Evolutionary conservation across 176 grass and related monocot genomes (phyloP).

Genomic region (Musa itinerans): DNA sequence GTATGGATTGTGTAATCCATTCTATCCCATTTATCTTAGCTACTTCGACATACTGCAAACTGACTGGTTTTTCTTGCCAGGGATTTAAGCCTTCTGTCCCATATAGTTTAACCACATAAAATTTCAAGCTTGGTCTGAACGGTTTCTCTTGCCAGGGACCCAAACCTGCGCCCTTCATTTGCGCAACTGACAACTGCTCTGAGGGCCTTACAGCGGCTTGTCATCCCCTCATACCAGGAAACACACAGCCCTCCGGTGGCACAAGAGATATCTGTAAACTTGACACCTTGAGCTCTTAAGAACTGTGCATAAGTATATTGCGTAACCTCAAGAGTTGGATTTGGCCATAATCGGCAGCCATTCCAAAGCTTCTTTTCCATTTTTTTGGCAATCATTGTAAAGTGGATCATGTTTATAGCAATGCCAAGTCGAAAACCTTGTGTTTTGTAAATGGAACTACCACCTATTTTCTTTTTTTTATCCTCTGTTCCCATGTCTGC

Average conservation of each 20-base stretch:
- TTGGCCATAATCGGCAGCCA: conserved; percentile 18
- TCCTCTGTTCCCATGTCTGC: conserved; percentile 23
- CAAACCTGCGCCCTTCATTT: conserved; percentile 80
- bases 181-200: conserved; percentile 59
- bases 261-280: conserved; percentile 91
- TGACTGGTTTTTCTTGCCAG: no score
- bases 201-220: conserved; percentile 71
- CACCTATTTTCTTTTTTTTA: background rate
- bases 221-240: conserved; percentile 51
- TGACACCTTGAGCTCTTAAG: conserved; percentile 45
- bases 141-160: conserved; percentile 45
- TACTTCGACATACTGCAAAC: no score
- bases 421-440: conserved; percentile 11
- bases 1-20: no score
- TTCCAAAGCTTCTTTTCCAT: conserved; percentile 5
- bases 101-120: background rate
- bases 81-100: no score
- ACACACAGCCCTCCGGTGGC: conserved; percentile 50
- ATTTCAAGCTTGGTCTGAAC: background rate
- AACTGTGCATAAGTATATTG: conserved; percentile 28
- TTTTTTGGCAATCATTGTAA: conserved; percentile 31
- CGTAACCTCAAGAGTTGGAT: conserved; percentile 20
- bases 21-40: background rate
- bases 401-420: background rate
- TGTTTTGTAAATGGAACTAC: conserved; percentile 1